Evolutionary conservation across 805 yeast species (phyloP), one percentile per base, ranked within the genome.

Genomic region (Starmerella gropengiesseri): DNA sequence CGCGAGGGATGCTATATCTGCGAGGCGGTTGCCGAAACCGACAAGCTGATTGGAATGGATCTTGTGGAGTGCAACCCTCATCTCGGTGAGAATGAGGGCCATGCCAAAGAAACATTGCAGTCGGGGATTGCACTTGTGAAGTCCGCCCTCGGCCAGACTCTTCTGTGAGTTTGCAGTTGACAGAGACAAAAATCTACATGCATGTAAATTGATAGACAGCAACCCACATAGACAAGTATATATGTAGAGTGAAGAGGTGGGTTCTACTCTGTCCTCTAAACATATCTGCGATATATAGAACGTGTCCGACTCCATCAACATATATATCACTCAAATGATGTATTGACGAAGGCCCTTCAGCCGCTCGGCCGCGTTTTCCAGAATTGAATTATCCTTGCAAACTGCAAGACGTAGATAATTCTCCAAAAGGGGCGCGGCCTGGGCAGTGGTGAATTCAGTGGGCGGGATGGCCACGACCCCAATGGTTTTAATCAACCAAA

Each of bases 381-480:
- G 69, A 46, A 83, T 69, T 4, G 66, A 70, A 58, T 91, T 93
- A 54, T 82, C 95, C 65, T 91, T 91, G 70, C 98, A 91, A 16
- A 91, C 93, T 13, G 98, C 97, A 61, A 91, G 87, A 58, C 98
- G 77, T 48, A 91, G 67, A 58, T 85, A 74, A 54, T 83, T 78
- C 58, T 87, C 94, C 43, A 89, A 86, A 14, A 78, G 75, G 43
- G 73, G 67, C 25, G 81, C 86, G 51, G 81, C 77, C 46, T 74
- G 77, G 8, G 76, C 73, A 33, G 77, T 71, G 55, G 83, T 76
- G 57, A 91, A 91, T 62, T 89, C 97, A n/a, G 95, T 81, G 22
- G 97, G 97, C 9, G 98, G 98, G 50, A 91, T 91, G 4, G 94
- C 81, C 17, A 91, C 97, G 31, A 91, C 93, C 9, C 98, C 98